Evolutionary conservation across 352 stramenopile genomes (phyloP).

Genomic region (Globisporangium lucens): DNA sequence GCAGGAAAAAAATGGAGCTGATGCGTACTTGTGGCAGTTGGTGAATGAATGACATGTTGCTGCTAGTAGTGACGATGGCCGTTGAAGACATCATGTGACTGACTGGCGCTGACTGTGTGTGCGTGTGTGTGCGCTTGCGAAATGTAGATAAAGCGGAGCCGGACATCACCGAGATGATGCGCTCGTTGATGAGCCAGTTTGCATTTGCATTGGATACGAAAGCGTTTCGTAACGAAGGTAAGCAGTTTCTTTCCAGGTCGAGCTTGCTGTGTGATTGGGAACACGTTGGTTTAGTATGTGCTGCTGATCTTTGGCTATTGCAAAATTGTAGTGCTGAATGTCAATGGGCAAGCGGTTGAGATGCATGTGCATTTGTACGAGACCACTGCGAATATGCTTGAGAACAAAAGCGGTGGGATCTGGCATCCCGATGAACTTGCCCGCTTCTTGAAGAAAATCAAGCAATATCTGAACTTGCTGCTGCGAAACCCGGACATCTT

Average conservation of each 20-base stretch:
- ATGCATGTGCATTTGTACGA: conserved; percentile 74
- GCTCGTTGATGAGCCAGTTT: conserved; percentile 57
- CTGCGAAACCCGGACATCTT: conserved; percentile 40
- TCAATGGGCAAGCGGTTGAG: conserved; percentile 36
- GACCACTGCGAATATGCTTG: conserved; percentile 47
- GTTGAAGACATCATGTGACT: neutral
- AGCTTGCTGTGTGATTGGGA: neutral
- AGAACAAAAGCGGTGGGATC: conserved; percentile 56
- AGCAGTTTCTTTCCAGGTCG: neutral
- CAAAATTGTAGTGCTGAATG: conserved; percentile 25
- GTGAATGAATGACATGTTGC: neutral
- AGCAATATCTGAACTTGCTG: conserved; percentile 50
- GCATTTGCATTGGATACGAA: conserved; percentile 58
- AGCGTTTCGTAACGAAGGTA: conserved; percentile 65
- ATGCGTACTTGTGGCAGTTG: conserved; percentile 7
- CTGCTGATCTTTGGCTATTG: neutral
- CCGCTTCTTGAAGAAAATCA: conserved; percentile 56
- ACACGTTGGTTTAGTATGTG: neutral
- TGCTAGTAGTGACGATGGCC: neutral
- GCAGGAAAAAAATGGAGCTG: neutral
- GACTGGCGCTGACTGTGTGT: neutral
- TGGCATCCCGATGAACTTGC: conserved; percentile 71
- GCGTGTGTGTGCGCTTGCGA: neutral
- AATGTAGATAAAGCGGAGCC: conserved; percentile 28
- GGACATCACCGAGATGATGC: conserved; percentile 47